Evolutionary conservation across 1,139 yeast genomes (phyloP).

Genomic region (Geotrichum australiense): DNA sequence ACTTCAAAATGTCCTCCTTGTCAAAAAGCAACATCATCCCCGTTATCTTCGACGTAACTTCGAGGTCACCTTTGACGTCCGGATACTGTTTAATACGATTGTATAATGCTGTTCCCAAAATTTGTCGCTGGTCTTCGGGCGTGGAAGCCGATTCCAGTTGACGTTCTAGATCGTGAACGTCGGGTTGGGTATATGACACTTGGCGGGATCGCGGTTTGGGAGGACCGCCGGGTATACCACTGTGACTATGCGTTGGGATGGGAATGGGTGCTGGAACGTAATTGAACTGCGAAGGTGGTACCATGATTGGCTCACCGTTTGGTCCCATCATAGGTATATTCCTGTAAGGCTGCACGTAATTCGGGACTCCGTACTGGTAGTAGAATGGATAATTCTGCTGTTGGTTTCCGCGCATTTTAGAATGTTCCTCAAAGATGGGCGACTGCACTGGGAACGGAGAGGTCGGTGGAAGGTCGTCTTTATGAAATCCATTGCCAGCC

Average conservation of each 20-base stretch:
- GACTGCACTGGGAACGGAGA: not conserved
- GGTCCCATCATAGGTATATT: not conserved
- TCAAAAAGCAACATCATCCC: conserved; percentile 94
- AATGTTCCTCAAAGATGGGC: not conserved
- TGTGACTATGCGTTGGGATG: not conserved
- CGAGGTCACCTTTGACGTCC: conserved; percentile 65
- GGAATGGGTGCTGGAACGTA: not conserved
- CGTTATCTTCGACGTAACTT: conserved; percentile 89
- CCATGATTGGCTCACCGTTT: not conserved
- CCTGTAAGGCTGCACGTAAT: not conserved
- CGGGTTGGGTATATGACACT: conserved; percentile 34
- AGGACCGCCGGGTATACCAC: not conserved
- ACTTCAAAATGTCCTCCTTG: conserved; percentile 72
- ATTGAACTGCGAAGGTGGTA: conserved; percentile 3
- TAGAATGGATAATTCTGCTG: not conserved
- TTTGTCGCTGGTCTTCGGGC: conserved; percentile 76
- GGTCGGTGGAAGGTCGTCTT: not conserved
- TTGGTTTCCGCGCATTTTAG: not conserved
- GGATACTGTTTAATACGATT: conserved; percentile 80
- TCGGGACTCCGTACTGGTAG: conserved; percentile 2
- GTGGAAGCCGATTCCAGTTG: conserved; percentile 33
- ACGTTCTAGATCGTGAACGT: conserved; percentile 47
- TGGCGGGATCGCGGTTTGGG: not conserved
- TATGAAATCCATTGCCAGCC: not conserved
- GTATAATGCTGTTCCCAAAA: conserved; percentile 89